phyloP scores from a whole-genome alignment of 768 basidiomycete species.

The Cubamyces lactineus region DNA sequence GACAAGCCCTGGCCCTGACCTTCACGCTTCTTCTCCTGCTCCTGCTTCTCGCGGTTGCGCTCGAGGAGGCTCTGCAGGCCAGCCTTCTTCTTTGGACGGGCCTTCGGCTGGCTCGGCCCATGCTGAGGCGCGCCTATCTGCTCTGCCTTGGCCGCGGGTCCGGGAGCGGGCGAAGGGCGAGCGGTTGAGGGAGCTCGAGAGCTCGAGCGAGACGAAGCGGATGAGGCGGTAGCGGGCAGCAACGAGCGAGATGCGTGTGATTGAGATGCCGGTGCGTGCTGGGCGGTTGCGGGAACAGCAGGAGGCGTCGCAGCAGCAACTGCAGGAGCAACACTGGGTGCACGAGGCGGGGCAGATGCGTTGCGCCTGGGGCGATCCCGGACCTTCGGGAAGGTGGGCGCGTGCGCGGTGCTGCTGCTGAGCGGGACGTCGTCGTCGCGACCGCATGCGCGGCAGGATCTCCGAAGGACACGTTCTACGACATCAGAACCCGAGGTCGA shows the following conservation, averaged over 20 bases:
- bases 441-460: conserved; percentile 35
- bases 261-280: conserved; percentile 14
- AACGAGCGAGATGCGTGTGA: conserved; percentile 1
- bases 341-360: conserved; percentile 7
- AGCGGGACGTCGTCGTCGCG: conserved; percentile 33
- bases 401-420: conserved; percentile 21
- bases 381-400: conserved; percentile 25
- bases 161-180: conserved; percentile 6
- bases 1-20: conserved; percentile 48
- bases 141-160: not conserved
- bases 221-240: conserved; percentile 2
- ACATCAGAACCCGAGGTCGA: not conserved
- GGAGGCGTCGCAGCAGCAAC: conserved; percentile 3
- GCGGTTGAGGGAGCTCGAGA: not conserved
- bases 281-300: not conserved
- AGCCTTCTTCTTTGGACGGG: conserved; percentile 56
- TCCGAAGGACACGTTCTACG: conserved; percentile 22
- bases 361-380: conserved; percentile 24
- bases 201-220: conserved; percentile 18
- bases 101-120: conserved; percentile 29
- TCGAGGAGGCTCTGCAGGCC: conserved; percentile 66
- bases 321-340: not conserved
- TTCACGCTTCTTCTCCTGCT: conserved; percentile 41
- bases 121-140: not conserved
- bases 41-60: conserved; percentile 58